A percentile compares a stretch with the other conserved stretches of the same genome.
phyloP scores from a whole-genome alignment of 2,329 filamentous ascomycete genomes.

The Claviceps capensis region DNA sequence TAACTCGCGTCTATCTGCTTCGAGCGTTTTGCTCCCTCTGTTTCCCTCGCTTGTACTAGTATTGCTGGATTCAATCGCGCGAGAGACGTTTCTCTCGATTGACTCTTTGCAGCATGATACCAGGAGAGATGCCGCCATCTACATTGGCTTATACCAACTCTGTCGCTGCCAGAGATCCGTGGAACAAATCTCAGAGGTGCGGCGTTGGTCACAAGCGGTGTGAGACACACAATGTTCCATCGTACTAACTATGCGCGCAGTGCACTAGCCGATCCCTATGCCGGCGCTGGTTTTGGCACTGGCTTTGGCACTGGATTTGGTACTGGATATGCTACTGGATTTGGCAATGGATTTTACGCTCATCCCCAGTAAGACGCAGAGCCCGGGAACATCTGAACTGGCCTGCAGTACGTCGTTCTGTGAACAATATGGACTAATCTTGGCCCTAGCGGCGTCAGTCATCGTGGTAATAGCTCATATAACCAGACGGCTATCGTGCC shows the following conservation, averaged over 20 bases:
- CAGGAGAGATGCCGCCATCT: conserved; percentile 31
- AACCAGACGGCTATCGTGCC: conserved; percentile 11
- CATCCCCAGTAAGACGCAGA: conserved; percentile 24
- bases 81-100: neutral
- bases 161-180: conserved; percentile 32
- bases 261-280: conserved; percentile 18
- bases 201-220: conserved; percentile 8
- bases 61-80: neutral
- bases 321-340: no score
- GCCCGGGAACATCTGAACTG: neutral
- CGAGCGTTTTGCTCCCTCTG: neutral
- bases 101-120: conserved; percentile 18
- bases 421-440: conserved; percentile 18
- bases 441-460: conserved; percentile 27
- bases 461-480: conserved; percentile 21
- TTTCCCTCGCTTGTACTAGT: neutral
- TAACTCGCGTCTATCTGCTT: neutral
- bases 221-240: conserved; percentile 10
- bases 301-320: no score
- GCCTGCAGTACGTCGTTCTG: neutral
- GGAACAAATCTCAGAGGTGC: conserved; percentile 40
- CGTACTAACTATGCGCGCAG: conserved; percentile 11
- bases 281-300: conserved; percentile 20
- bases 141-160: conserved; percentile 34
- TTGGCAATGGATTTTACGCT: conserved; percentile 18